phyloP scores from a whole-genome alignment of 2,329 filamentous ascomycete species.

The Fusarium humuli region DNA sequence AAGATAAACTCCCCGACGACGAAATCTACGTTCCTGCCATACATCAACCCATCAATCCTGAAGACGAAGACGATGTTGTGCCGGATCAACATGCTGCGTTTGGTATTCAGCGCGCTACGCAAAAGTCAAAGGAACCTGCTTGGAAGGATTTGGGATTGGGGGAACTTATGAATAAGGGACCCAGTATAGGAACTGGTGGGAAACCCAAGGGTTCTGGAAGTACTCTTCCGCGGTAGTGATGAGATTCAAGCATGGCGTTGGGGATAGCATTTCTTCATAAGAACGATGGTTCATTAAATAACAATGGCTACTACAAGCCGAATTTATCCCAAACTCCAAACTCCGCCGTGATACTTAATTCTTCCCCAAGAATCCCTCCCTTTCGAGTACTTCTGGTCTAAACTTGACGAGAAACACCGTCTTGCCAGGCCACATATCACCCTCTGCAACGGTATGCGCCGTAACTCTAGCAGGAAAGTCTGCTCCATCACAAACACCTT shows the following conservation, averaged over 20 bases:
- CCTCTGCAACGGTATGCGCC: constrained; percentile 80
- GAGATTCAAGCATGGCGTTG: constrained; percentile 34
- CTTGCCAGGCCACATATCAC: constrained; percentile 94
- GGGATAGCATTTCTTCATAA: constrained; percentile 1
- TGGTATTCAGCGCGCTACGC: constrained; percentile 84
- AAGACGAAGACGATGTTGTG: constrained; percentile 89
- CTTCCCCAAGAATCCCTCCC: constrained; percentile 84
- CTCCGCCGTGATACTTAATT: constrained; percentile 47
- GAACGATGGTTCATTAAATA: constrained; percentile 11
- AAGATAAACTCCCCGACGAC: constrained; percentile 77
- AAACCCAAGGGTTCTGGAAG: constrained; percentile 35
- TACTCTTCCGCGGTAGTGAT: constrained; percentile 28
- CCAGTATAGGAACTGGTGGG: constrained; percentile 48
- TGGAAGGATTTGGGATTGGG: constrained; percentile 85
- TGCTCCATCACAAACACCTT: constrained; percentile 94
- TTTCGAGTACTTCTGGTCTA: constrained; percentile 87
- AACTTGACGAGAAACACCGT: constrained; percentile 98
- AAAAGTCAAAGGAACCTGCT: constrained; percentile 75
- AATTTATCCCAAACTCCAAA: constrained; percentile 28
- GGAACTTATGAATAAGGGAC: constrained; percentile 75
- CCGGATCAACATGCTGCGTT: constrained; percentile 90
- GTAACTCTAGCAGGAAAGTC: constrained; percentile 90
- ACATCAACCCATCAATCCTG: constrained; percentile 84
- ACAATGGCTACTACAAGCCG: neutral
- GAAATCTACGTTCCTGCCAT: constrained; percentile 85